These are phyloP conservation scores for Penicillium coprophilum DNA, from an alignment of 495 filamentous ascomycete genomes.

Conservation along the genomic window DNA sequence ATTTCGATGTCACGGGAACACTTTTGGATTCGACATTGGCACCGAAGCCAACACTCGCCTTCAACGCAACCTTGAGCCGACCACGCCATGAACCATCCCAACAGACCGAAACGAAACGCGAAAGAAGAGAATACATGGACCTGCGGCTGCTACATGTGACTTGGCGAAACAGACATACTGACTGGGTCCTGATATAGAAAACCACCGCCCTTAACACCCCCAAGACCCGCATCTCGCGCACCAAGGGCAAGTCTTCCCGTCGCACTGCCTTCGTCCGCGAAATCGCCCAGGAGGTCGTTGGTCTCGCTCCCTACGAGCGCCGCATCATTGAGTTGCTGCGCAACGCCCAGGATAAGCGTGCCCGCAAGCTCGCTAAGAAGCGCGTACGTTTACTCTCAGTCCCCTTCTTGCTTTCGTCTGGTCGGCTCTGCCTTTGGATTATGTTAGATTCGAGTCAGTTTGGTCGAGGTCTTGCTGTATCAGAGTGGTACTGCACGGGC, in stretches of 20 bases:
- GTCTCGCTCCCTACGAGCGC: slow-evolving; percentile 95
- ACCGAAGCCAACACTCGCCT: slow-evolving; percentile 14
- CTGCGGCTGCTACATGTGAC: neutral
- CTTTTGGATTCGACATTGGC: slow-evolving; percentile 3
- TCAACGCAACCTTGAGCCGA: slow-evolving; percentile 5
- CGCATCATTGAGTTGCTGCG: slow-evolving; percentile 97
- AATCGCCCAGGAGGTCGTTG: slow-evolving; percentile 89
- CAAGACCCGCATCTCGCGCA: slow-evolving; percentile 83
- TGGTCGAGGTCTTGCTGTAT: neutral
- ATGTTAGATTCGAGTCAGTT: slow-evolving; percentile 1
- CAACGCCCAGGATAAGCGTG: slow-evolving; percentile 99
- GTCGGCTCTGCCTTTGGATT: slow-evolving; percentile 1
- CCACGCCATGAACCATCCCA: slow-evolving; percentile 1
- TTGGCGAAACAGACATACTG: slow-evolving; percentile 28
- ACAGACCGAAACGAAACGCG: slow-evolving; percentile 6
- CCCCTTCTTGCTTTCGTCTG: neutral
- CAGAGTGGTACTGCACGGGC: slow-evolving; percentile 1
- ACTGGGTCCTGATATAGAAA: slow-evolving; percentile 63
- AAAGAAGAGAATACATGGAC: slow-evolving; percentile 6
- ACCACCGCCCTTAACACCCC: slow-evolving; percentile 77
- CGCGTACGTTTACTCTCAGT: slow-evolving; percentile 58
- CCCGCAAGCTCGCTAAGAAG: slow-evolving; percentile 99
- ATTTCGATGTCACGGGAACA: slow-evolving; percentile 4
- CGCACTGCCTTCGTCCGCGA: slow-evolving; percentile 90
- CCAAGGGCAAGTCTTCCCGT: slow-evolving; percentile 90